Conservation (phyloP, 2,329 filamentous ascomycete genomes). For the Knoxdaviesia capensis region DNA sequence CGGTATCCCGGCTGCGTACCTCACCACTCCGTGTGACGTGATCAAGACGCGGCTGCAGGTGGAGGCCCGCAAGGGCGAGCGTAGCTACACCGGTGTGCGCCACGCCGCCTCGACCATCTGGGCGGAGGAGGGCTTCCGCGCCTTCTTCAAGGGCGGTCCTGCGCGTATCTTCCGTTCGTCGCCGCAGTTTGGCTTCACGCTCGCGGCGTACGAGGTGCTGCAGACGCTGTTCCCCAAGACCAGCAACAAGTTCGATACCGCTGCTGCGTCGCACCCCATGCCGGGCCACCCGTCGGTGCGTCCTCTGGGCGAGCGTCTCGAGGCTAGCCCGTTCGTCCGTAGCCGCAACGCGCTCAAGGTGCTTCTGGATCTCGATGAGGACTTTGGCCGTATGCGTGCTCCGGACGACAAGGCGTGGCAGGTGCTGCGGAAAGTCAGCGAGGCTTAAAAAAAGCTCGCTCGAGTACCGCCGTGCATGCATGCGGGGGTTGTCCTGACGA, state of each 20-base stretch:
- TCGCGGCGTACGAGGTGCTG: conserved; percentile 85
- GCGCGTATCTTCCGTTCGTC: conserved; percentile 89
- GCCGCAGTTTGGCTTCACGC: conserved; percentile 93
- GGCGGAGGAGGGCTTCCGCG: conserved; percentile 80
- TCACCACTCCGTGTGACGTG: conserved; percentile 94
- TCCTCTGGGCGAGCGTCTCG: conserved; percentile 20
- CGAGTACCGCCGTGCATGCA: conserved; percentile 2
- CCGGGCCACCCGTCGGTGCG: conserved; percentile 28
- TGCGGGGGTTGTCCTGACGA: neutral
- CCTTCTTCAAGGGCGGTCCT: conserved; percentile 97
- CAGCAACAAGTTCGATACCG: too few relatives aligned
- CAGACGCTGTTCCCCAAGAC: conserved; percentile 49
- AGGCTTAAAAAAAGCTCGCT: neutral
- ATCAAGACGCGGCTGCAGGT: conserved; percentile 98
- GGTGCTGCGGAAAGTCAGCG: conserved; percentile 18
- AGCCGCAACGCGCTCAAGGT: conserved; percentile 90
- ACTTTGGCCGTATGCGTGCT: conserved; percentile 61
- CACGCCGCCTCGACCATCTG: conserved; percentile 71
- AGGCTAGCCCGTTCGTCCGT: conserved; percentile 29
- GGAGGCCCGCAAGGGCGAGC: conserved; percentile 89
- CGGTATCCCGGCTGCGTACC: conserved; percentile 78
- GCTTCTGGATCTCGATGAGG: conserved; percentile 81
- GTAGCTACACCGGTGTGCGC: conserved; percentile 65
- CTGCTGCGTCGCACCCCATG: conserved; percentile 19
- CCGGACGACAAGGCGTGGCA: conserved; percentile 32